Evolutionary conservation across 1,139 yeast genomes (phyloP).

Genomic region (Candida pseudoviswanathii): DNA sequence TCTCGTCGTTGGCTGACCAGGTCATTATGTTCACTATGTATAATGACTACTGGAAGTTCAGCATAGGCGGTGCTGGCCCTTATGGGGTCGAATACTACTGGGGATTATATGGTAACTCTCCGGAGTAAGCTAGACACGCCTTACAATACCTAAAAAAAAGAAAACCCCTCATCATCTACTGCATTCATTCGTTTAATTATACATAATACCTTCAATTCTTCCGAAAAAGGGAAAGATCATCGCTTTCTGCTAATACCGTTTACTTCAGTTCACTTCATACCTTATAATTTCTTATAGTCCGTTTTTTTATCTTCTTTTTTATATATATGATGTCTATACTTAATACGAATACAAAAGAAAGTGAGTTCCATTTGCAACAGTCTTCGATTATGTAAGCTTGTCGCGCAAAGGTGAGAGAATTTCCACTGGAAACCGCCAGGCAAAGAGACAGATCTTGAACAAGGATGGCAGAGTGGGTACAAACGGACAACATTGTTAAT

Average conservation of each 20-base stretch:
- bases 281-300: background rate
- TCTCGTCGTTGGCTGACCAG: constrained; percentile 53
- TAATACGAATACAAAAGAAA: background rate
- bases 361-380: background rate
- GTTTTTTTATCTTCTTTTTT: background rate
- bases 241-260: background rate
- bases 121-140: constrained; percentile 5
- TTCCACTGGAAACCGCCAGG: too few species aligned
- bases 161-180: background rate
- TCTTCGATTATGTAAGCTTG: background rate
- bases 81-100: constrained; percentile 71
- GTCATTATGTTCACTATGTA: constrained; percentile 70
- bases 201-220: constrained; percentile 4
- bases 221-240: background rate
- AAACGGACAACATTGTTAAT: too few species aligned
- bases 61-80: constrained; percentile 50
- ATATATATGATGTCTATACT: background rate
- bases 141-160: background rate
- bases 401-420: too few species aligned
- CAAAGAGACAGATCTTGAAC: background rate
- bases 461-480: too few species aligned
- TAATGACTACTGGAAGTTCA: constrained; percentile 74
- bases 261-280: background rate
- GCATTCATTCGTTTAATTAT: constrained; percentile 5
- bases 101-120: constrained; percentile 55